Evolutionary conservation across 192 early-diverging fungal genomes (phyloP), one percentile per base, ranked within the genome.

Genomic region (Backusella westeae): DNA sequence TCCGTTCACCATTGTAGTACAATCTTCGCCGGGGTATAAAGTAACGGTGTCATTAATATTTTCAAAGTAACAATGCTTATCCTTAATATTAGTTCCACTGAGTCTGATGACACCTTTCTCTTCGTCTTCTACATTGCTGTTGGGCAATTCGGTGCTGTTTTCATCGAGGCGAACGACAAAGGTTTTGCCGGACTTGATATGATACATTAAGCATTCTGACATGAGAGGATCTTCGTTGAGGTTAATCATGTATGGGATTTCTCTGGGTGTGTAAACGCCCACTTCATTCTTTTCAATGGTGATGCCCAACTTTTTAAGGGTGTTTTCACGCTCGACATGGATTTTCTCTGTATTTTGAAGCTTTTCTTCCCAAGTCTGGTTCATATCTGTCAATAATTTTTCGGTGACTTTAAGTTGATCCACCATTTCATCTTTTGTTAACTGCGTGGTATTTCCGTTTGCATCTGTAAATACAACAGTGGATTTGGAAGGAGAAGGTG

Each of bases 161-260:
- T 83, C 35, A 8, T 88, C 83, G 21, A 84, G 74, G 83, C 84
- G 77, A 8, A 93, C 96, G 4, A 95, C 94, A 7, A 80, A 72
- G 0, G 94, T 94, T 6, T 74, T 82, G 0, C 96, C 96, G 1
- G 88, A 86, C 56, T 92, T 92, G 69, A 97, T 85, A 66, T 92
- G 92, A 83, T 96, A 96, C n/a, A 97, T 88, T 3, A 97, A 85
- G 72, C 94, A 96, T 77, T 97, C 95, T 19, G 92, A 92, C 91
- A 94, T 92, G 17, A 93, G 86, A 66, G 95, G 93, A 78, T 97
- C 93, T 78, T 96, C 95, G 77, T 93, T 95, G 26, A 95, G 88
- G 74, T 96, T 97, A 72, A 97, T 89, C 63, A 97, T 83, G 81
- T 97, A 94, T 34, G 96, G 94, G 39, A 90, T 86, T 38, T 89